phyloP scores from a whole-genome alignment of 2,329 filamentous ascomycete genomes.

The Aspergillus ibericus region DNA sequence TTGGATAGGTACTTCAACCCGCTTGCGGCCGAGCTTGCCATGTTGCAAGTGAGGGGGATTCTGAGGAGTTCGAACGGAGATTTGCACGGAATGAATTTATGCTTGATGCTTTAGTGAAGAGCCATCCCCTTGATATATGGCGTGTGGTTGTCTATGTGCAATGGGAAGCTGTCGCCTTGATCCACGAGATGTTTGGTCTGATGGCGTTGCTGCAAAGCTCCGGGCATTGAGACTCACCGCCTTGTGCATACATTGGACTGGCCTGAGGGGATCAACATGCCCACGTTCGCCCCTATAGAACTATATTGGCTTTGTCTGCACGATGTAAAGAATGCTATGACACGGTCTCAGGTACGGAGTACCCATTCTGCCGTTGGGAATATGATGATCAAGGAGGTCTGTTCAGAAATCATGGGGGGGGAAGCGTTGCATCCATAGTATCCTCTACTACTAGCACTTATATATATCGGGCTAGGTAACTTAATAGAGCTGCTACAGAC shows the following conservation, averaged over 20 bases:
- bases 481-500: too few relatives aligned
- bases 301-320: too few relatives aligned
- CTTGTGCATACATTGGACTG: background rate
- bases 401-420: too few relatives aligned
- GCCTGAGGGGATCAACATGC: background rate
- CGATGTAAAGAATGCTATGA: too few relatives aligned
- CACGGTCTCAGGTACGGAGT: too few relatives aligned
- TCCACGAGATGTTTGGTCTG: background rate
- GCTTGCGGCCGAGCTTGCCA: constrained; percentile 26
- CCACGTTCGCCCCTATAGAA: background rate
- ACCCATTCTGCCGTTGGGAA: too few relatives aligned
- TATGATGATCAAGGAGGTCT: too few relatives aligned
- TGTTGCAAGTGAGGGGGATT: constrained; percentile 8
- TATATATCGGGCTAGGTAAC: too few relatives aligned
- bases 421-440: too few relatives aligned
- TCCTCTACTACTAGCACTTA: too few relatives aligned
- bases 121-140: background rate
- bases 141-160: background rate
- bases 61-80: background rate
- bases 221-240: background rate
- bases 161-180: background rate
- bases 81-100: background rate
- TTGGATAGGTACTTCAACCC: constrained; percentile 44
- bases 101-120: background rate
- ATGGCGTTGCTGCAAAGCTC: background rate